Conservation (phyloP, 2,329 filamentous ascomycete genomes). For the Xylaria sp. region DNA sequence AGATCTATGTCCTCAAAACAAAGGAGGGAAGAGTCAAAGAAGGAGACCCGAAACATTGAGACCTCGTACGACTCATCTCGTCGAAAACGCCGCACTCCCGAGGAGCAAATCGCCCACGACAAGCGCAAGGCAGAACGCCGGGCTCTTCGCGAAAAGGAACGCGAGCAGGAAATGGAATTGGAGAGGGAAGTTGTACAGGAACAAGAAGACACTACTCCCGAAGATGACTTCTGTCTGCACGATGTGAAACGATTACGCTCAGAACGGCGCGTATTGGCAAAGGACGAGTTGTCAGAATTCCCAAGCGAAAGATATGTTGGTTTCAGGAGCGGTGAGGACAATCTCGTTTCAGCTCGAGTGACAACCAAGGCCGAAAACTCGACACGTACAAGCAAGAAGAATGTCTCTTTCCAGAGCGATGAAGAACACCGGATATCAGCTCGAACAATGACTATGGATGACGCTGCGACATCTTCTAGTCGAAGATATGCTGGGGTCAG, state of each 20-base stretch:
- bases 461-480: too few species aligned
- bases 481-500: too few species aligned
- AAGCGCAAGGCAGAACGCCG: constrained; percentile 45
- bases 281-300: constrained; percentile 28
- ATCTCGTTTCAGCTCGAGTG: constrained; percentile 23
- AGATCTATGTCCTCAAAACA: constrained; percentile 37
- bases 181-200: constrained; percentile 17
- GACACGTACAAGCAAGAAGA: too few species aligned
- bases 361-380: constrained; percentile 4
- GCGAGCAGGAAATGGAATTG: constrained; percentile 2
- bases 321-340: constrained; percentile 36
- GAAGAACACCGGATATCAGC: too few species aligned
- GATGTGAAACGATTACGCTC: constrained; percentile 38
- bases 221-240: constrained; percentile 33
- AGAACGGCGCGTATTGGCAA: constrained; percentile 24
- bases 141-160: constrained; percentile 22
- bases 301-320: constrained; percentile 38
- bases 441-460: too few species aligned
- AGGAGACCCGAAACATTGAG: constrained; percentile 33
- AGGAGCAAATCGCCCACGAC: constrained; percentile 47
- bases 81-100: constrained; percentile 37
- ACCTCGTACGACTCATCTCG: constrained; percentile 32
- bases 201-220: constrained; percentile 28
- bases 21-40: constrained; percentile 26
- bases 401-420: too few species aligned